Evolutionary conservation across 2,329 filamentous ascomycete species (phyloP), one percentile per base, ranked within the genome.

Genomic region (Onygenales sp.): DNA sequence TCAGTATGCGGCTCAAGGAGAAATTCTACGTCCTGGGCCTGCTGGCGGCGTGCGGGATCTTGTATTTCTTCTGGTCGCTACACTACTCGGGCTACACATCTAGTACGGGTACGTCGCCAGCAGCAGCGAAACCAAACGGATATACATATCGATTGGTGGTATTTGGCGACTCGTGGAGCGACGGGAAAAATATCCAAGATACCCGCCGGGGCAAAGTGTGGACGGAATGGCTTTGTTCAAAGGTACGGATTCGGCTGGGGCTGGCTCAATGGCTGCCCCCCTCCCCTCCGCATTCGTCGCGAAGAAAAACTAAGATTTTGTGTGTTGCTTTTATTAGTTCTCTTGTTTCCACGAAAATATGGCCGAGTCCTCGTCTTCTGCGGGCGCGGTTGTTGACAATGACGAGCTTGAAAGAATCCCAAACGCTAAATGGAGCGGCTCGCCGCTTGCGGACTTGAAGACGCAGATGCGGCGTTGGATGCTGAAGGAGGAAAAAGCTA

Each of bases 131-230:
- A 14, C 36, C 60, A 7, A 52, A 49, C 3, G 51, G 57, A 27
- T 66, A 62, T 54, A 58, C 65, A 38, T 62, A 61, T 42, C 59
- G 66, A 51, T 57, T 71, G 52, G 67, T 71, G 2, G 64, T 70
- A 6, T 72, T 71, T 58, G 68, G 69, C 5, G 68, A 72, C 58
- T 67, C 70, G 7, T 71, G 66, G 69, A 70, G 67, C 44, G 68
- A 69, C 46, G 64, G 63, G 54, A 61, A 65, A 56, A 62, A 62
- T 3, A 61, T 61, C 41, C 59, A 62, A 10, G 46, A 54, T 7
- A 43, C 55, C 10, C 32, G 10, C 11, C 61, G 63, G 47, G 67
- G 64, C 3, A 58, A 56, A 45, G 59, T 66, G 21, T 71, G 67
- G 66, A 67, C 66, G 17, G 65, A 68, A 55, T 64, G 62, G 61